A percentile compares a stretch with the other conserved stretches of the same genome.
Evolutionary conservation across 75 land plant species (phyloP).

Genomic region (Ceratopteris richardii): DNA sequence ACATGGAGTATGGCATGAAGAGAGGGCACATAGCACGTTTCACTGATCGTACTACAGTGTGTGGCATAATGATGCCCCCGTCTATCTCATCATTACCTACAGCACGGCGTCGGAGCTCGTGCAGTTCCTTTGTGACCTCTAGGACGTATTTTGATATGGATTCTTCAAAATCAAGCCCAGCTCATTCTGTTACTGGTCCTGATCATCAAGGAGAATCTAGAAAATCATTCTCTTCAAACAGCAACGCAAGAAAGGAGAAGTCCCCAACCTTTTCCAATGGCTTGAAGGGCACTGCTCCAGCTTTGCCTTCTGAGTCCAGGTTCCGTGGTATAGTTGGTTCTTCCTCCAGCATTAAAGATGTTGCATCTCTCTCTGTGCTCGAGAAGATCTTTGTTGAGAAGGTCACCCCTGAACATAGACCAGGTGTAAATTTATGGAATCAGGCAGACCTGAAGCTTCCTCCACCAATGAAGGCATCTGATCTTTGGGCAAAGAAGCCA

Average conservation of each 20-base stretch:
- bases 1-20: slow-evolving; percentile 48
- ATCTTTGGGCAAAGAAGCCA: slow-evolving; percentile 47
- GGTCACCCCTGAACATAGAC: slow-evolving; percentile 46
- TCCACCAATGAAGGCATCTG: slow-evolving; percentile 41
- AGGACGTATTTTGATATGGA: too few species aligned
- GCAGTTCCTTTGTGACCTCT: too few species aligned
- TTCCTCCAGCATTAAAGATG: slow-evolving; percentile 26
- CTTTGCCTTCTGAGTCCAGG: slow-evolving; percentile 27
- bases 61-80: too few species aligned
- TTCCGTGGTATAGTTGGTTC: slow-evolving; percentile 48
- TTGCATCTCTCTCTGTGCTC: slow-evolving; percentile 32
- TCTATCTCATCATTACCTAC: too few species aligned
- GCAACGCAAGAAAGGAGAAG: too few species aligned
- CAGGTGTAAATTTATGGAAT: slow-evolving; percentile 33
- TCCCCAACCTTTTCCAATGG: neutral
- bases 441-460: too few species aligned
- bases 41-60: slow-evolving; percentile 36
- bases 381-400: slow-evolving; percentile 45
- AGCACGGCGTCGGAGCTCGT: too few species aligned
- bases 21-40: slow-evolving; percentile 68
- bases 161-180: too few species aligned
- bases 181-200: too few species aligned
- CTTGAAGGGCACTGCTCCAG: slow-evolving; percentile 50
- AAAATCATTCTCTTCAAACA: too few species aligned
- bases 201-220: too few species aligned